phyloP scores from a whole-genome alignment of 805 yeast species.

The Pichia paraexigua region DNA sequence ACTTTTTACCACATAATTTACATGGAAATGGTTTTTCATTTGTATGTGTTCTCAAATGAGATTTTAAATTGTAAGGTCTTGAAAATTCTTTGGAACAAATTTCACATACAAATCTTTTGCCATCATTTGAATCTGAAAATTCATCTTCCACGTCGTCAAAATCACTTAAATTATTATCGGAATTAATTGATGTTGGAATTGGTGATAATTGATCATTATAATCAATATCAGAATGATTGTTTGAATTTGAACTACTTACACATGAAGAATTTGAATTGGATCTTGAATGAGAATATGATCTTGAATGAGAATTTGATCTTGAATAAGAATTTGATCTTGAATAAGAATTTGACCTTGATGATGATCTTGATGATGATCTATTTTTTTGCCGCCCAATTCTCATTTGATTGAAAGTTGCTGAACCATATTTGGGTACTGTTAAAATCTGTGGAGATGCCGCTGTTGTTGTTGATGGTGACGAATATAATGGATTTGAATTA shows the following conservation, averaged over 20 bases:
- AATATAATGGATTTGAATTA: not conserved
- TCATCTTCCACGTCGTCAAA: constrained; percentile 3
- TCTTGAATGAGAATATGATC: constrained; percentile 13
- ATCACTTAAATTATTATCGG: constrained; percentile 12
- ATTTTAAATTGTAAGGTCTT: constrained; percentile 84
- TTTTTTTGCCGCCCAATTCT: constrained; percentile 34
- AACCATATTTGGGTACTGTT: not conserved
- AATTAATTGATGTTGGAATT: not conserved
- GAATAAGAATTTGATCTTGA: constrained; percentile 24
- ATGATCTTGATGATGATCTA: constrained; percentile 22
- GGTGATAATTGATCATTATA: not conserved
- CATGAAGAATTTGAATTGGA: not conserved
- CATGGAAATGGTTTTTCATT: constrained; percentile 75
- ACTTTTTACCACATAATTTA: constrained; percentile 68
- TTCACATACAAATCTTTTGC: constrained; percentile 68
- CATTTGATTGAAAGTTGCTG: constrained; percentile 16
- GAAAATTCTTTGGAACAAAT: constrained; percentile 84
- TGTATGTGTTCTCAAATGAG: constrained; percentile 86
- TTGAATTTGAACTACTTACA: not conserved
- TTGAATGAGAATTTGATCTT: constrained; percentile 25
- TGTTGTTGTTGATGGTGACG: not conserved
- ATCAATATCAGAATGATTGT: constrained; percentile 6
- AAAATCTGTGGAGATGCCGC: not conserved
- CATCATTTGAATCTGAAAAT: constrained; percentile 44
- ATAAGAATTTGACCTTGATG: constrained; percentile 21